Conservation (phyloP, 495 filamentous ascomycete genomes). For the Penicillium desertorum region DNA sequence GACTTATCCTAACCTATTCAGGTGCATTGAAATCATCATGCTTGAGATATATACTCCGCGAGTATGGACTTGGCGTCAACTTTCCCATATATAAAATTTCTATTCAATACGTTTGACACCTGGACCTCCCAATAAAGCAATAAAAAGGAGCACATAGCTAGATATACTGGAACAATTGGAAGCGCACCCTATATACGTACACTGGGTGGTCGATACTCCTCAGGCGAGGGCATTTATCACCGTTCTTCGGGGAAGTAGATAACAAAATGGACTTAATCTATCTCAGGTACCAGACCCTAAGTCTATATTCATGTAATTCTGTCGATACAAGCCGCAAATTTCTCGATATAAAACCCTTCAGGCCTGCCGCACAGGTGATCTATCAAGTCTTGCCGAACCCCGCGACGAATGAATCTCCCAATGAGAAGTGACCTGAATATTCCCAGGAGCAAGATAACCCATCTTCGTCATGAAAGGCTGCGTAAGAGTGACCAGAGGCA, state of each 20-base stretch:
- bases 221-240: background rate
- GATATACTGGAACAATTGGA: background rate
- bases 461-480: slow-evolving; percentile 25
- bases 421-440: slow-evolving; percentile 31
- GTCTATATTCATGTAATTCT: background rate
- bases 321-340: background rate
- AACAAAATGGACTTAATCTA: background rate
- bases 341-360: background rate
- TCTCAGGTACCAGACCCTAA: background rate
- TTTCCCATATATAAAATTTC: background rate
- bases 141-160: background rate
- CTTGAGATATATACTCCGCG: background rate
- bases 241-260: background rate
- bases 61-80: background rate
- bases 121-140: background rate
- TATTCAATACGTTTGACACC: background rate
- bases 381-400: slow-evolving; percentile 25
- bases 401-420: slow-evolving; percentile 34
- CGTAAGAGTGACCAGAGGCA: slow-evolving; percentile 23
- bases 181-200: background rate
- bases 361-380: slow-evolving; percentile 3
- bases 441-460: slow-evolving; percentile 21
- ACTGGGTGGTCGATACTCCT: background rate
- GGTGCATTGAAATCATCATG: background rate
- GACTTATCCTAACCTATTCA: background rate